phyloP scores from a whole-genome alignment of 1,139 yeast species.

The Kodamaea sp. region DNA sequence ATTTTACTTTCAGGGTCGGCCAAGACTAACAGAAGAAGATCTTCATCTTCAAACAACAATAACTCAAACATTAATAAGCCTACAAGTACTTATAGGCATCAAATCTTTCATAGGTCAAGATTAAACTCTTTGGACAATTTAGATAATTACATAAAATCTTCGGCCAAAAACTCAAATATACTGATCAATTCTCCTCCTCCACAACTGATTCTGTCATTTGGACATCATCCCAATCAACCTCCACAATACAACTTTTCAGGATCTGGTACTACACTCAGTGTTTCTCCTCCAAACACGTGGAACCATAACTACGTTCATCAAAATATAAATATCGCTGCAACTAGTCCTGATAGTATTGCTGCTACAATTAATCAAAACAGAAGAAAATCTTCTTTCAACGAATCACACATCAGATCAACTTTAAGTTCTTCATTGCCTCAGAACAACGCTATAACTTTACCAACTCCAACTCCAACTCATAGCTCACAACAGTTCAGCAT shows the following conservation, averaged over 20 bases:
- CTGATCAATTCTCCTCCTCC: constrained; percentile 40
- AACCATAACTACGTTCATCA: constrained; percentile 21
- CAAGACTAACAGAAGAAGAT: constrained; percentile 21
- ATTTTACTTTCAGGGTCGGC: constrained; percentile 1
- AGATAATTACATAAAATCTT: constrained; percentile 41
- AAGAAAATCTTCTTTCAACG: constrained; percentile 45
- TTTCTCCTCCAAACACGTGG: constrained; percentile 28
- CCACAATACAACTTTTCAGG: constrained; percentile 8
- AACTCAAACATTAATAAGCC: constrained; percentile 12
- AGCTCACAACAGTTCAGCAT: constrained; percentile 13
- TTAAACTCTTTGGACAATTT: constrained; percentile 43
- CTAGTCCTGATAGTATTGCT: constrained; percentile 20
- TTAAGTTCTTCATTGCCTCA: constrained; percentile 30
- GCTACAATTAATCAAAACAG: constrained; percentile 23
- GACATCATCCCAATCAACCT: constrained; percentile 6
- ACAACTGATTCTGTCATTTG: constrained; percentile 13
- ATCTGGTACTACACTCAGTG: constrained; percentile 16
- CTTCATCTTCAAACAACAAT: constrained; percentile 25
- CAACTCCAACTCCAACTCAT: constrained; percentile 7
- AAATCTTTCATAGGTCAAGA: constrained; percentile 38
- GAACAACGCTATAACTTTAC: constrained; percentile 1
- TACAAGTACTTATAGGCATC: constrained; percentile 22
- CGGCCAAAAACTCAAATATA: constrained; percentile 37
- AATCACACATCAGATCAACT: constrained; percentile 41
- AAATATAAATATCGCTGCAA: constrained; percentile 12